Evolutionary conservation across 208 protist species (phyloP).

Genomic region (Trichomonas tenax): DNA sequence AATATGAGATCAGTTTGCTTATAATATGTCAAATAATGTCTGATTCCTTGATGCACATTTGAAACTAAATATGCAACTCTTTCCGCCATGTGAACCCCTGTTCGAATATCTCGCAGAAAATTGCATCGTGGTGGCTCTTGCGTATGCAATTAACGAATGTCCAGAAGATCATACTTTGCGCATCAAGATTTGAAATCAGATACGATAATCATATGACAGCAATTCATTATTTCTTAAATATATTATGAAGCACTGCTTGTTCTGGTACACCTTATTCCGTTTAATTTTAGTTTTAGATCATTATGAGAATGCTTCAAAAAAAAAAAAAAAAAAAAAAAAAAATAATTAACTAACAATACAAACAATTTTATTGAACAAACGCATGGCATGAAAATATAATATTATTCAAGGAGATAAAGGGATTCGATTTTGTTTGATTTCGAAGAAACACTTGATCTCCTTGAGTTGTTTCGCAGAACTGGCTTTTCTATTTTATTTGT

Average conservation of each 20-base stretch:
- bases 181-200: background rate
- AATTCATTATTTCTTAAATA: no score
- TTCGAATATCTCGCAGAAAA: background rate
- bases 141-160: background rate
- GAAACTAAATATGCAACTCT: background rate
- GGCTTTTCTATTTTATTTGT: background rate
- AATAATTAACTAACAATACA: no score
- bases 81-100: background rate
- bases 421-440: no score
- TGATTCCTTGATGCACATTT: background rate
- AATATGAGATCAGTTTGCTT: background rate
- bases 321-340: no score
- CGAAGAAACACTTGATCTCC: background rate
- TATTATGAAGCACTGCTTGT: no score
- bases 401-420: no score
- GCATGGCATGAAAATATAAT: no score
- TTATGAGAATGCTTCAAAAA: no score
- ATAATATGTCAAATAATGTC: background rate
- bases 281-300: no score
- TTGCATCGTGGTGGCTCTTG: background rate
- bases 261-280: no score
- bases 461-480: background rate
- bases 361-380: no score
- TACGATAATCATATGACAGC: no score
- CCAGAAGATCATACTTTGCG: background rate